Base-by-base conservation (phyloP, 768 basidiomycete species). In the Suillus discolor region DNA sequence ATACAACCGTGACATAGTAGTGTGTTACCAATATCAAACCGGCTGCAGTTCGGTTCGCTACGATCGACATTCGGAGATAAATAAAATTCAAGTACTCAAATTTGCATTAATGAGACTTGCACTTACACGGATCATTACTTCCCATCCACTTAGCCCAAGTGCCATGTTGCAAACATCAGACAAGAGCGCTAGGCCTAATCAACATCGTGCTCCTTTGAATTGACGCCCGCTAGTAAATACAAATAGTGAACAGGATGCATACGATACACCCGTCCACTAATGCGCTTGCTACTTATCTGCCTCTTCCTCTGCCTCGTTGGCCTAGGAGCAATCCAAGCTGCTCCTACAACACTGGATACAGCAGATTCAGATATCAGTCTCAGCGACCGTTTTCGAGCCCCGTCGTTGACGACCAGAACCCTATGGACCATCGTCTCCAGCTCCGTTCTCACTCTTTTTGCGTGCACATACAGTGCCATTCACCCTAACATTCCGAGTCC, bases 401-500 rank as follows among this genome's bases (percentile, higher is more conserved):
- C 34, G 4, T 7, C 34, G 36, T 36, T 36, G 2, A 36, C 20
- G 2, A 36, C 18, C 3, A 63, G 62, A 80, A 80, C 59, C 5
- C 16, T 64, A 70, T 51, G 49, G 49, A 25, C 13, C 0, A 51
- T 51, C 49, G 13, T 51, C 6, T 51, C 49, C 49, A 51, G 75
- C 51, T 77, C 72, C 53, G 31, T 73, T 34, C 62, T 66, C 8
- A 73, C 72, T 1, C 66, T 77, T 4, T 70, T 75, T 20, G 62
- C 73, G 0, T 76, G 73, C 41, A 71, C 67, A 8, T 77, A 71
- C 70, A 63, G 69, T 15, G 67, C 74, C 20, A 62, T 74, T 15
- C 74, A 77, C 54, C 71, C 73, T 1, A 74, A 77, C 47, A 66
- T 76, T 23, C 75, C 71, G 1, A 51, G 45, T 38, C 62, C 45